Percentiles rank a stretch among this genome's conserved stretches.
Evolutionary conservation across 2,329 filamentous ascomycete species (phyloP).

Genomic region (Pestalotiopsis sp.): DNA sequence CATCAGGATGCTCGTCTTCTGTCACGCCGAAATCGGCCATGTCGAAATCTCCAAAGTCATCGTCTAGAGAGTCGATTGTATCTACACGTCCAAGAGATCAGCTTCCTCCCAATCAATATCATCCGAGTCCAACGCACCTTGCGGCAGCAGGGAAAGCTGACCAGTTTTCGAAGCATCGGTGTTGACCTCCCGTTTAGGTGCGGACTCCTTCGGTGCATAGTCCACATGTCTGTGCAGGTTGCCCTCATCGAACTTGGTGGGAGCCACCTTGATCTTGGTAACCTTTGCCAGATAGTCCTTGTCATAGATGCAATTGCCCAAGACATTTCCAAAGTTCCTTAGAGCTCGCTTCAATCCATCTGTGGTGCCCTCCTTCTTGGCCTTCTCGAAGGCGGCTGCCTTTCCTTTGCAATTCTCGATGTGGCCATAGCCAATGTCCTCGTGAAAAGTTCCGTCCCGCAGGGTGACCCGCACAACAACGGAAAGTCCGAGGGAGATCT

Average conservation of each 20-base stretch:
- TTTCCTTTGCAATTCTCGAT: constrained; percentile 97
- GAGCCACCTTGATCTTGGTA: constrained; percentile 82
- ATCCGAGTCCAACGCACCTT: constrained; percentile 51
- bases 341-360: constrained; percentile 90
- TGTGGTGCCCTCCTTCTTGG: constrained; percentile 97
- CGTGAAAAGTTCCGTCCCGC: constrained; percentile 92
- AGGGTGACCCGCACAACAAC: constrained; percentile 90
- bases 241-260: constrained; percentile 77
- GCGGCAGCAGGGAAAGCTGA: constrained; percentile 23
- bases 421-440: constrained; percentile 95
- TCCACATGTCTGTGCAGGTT: constrained; percentile 82
- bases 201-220: constrained; percentile 65
- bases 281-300: constrained; percentile 90
- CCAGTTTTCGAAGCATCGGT: constrained; percentile 29
- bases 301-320: constrained; percentile 99
- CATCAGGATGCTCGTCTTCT: constrained; percentile 74
- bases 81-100: constrained; percentile 36
- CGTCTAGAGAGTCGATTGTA: constrained; percentile 32
- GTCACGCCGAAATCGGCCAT: constrained; percentile 75
- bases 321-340: constrained; percentile 90
- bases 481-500: constrained; percentile 82
- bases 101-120: constrained; percentile 35
- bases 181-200: constrained; percentile 10
- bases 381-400: constrained; percentile 95
- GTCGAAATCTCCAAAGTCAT: constrained; percentile 64